Evolutionary conservation across 2,329 filamentous ascomycete genomes (phyloP).

Genomic region (Nemania sp.): DNA sequence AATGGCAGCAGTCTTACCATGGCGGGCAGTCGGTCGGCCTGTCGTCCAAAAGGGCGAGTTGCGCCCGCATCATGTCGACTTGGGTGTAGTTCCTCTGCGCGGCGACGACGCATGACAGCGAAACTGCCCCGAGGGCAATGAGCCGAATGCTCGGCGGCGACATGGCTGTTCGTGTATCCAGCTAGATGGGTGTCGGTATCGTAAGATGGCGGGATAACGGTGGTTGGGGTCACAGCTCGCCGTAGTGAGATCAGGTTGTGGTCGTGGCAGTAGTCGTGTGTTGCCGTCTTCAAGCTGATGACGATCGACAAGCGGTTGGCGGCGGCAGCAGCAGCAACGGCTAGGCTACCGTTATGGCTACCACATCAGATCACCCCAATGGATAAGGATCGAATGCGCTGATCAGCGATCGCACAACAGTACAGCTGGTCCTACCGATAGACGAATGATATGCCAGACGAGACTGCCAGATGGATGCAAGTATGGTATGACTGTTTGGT

Average conservation of each 20-base stretch:
- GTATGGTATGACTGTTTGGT: no score
- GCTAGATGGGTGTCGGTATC: not conserved
- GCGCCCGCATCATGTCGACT: slow-evolving; percentile 62
- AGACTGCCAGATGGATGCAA: no score
- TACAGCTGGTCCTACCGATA: no score
- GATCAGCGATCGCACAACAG: no score
- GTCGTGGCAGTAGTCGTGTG: not conserved
- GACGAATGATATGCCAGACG: no score
- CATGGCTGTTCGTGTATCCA: slow-evolving; percentile 23
- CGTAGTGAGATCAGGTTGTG: not conserved
- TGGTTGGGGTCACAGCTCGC: not conserved
- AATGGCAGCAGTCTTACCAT: slow-evolving; percentile 55
- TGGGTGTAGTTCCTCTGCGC: slow-evolving; percentile 61
- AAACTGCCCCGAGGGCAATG: slow-evolving; percentile 33
- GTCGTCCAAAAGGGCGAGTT: slow-evolving; percentile 72
- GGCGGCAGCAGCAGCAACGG: slow-evolving; percentile 2
- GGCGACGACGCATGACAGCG: slow-evolving; percentile 31
- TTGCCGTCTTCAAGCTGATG: slow-evolving; percentile 4
- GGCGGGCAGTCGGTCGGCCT: slow-evolving; percentile 78
- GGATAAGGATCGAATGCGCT: not conserved
- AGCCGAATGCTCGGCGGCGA: slow-evolving; percentile 28
- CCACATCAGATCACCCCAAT: no score
- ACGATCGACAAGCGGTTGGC: not conserved
- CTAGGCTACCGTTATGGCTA: slow-evolving; percentile 22
- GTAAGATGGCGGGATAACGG: no score